Conservation (phyloP, 345 rosid genomes). For the Nasturtium officinale region DNA sequence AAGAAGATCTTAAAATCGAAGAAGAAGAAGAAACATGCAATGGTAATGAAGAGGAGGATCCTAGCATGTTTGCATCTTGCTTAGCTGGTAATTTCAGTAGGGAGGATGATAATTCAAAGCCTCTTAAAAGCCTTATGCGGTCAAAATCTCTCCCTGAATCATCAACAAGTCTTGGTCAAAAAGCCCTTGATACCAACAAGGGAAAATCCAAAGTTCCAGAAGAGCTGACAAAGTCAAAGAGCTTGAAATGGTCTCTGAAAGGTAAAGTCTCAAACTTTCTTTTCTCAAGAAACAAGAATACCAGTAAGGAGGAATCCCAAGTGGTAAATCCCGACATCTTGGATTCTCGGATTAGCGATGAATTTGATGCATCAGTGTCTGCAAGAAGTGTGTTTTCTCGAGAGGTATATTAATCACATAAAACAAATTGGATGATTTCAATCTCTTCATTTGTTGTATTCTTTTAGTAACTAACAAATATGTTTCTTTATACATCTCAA, state of each 20-base stretch:
- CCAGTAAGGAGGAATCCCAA: slow-evolving; percentile 46
- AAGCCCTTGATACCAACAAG: slow-evolving; percentile 48
- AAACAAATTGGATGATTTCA: slow-evolving; percentile 16
- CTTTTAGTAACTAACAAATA: background rate
- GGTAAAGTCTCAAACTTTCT: slow-evolving; percentile 66
- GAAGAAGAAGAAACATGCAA: slow-evolving; percentile 45
- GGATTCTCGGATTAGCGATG: slow-evolving; percentile 35
- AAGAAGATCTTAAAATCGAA: slow-evolving; percentile 43
- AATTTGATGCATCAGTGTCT: slow-evolving; percentile 26
- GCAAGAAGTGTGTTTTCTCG: slow-evolving; percentile 27
- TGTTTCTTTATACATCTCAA: background rate
- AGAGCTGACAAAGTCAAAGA: slow-evolving; percentile 55
- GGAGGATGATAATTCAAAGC: slow-evolving; percentile 47
- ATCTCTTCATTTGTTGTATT: background rate
- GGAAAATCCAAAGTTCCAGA: slow-evolving; percentile 45
- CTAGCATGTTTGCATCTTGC: slow-evolving; percentile 55
- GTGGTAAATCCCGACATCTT: slow-evolving; percentile 33
- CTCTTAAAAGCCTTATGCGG: slow-evolving; percentile 61
- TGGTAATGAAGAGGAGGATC: slow-evolving; percentile 49
- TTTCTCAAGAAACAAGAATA: slow-evolving; percentile 59
- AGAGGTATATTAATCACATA: slow-evolving; percentile 28
- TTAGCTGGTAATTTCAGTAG: slow-evolving; percentile 43
- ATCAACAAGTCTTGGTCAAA: slow-evolving; percentile 51
- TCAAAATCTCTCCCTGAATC: slow-evolving; percentile 83
- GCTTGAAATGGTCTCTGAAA: slow-evolving; percentile 55